These are phyloP conservation scores for Jaltomata sinuosa DNA, from an alignment of 257 asterid genomes.

Conservation along the genomic window DNA sequence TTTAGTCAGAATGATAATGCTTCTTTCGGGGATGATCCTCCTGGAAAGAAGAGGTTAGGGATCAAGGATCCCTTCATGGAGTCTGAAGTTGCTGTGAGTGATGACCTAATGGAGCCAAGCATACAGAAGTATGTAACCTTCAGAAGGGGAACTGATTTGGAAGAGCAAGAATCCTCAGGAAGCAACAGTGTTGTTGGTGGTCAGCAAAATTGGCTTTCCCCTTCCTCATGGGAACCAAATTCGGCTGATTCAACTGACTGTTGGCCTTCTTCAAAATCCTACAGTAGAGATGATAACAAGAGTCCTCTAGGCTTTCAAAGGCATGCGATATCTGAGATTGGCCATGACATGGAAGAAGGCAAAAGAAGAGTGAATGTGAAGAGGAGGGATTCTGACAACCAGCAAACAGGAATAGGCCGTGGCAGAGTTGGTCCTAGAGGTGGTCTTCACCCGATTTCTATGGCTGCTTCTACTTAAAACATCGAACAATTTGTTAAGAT, in stretches of 20 bases:
- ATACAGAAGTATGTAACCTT: conserved; percentile 79
- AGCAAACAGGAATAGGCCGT: conserved; percentile 34
- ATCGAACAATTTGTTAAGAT: background rate
- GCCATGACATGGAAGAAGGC: conserved; percentile 18
- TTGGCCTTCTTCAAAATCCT: conserved; percentile 46
- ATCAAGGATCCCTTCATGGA: conserved; percentile 47
- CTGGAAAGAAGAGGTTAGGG: conserved; percentile 26
- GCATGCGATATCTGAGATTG: conserved; percentile 21
- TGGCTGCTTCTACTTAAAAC: conserved; percentile 8
- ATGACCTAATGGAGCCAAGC: conserved; percentile 75
- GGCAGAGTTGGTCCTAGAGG: conserved; percentile 32
- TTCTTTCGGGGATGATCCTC: conserved; percentile 1
- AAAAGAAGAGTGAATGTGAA: conserved; percentile 24
- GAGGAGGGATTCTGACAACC: conserved; percentile 32
- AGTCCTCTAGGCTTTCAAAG: conserved; percentile 32
- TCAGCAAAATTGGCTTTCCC: conserved; percentile 45
- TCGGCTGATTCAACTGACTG: conserved; percentile 58
- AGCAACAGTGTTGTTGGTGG: conserved; percentile 61
- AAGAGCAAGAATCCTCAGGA: conserved; percentile 80
- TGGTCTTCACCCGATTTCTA: conserved; percentile 9
- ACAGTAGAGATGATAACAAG: conserved; percentile 26
- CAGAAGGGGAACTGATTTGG: conserved; percentile 58
- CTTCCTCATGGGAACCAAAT: conserved; percentile 73
- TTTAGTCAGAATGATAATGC: conserved; percentile 14
- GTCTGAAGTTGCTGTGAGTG: conserved; percentile 51